A percentile compares a stretch with the other conserved stretches of the same genome.
Evolutionary conservation across 495 filamentous ascomycete genomes (phyloP).

Genomic region (Penicillium macrosclerotiorum): DNA sequence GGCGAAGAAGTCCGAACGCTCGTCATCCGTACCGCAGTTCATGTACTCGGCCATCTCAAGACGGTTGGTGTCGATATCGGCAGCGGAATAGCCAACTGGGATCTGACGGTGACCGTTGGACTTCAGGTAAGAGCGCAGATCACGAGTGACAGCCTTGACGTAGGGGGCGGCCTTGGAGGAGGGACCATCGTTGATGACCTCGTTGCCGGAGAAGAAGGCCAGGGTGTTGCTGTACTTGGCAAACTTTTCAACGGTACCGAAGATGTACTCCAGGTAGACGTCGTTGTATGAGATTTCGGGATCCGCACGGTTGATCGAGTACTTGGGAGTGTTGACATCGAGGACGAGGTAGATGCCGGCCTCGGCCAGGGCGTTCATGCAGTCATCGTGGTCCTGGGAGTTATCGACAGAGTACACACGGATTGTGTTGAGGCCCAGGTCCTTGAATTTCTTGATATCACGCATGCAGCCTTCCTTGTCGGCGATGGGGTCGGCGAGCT

Average conservation of each 20-base stretch:
- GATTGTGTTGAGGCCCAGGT: conserved; percentile 85
- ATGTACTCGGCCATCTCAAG: conserved; percentile 88
- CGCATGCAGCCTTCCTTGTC: conserved; percentile 69
- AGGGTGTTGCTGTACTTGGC: conserved; percentile 84
- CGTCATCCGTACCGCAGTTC: conserved; percentile 87
- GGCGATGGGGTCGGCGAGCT: conserved; percentile 75
- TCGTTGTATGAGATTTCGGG: conserved; percentile 84
- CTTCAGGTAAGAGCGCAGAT: conserved; percentile 84
- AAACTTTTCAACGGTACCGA: conserved; percentile 89
- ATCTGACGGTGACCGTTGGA: conserved; percentile 71
- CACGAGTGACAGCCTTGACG: conserved; percentile 90
- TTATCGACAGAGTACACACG: conserved; percentile 95
- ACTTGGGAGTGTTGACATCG: conserved; percentile 75
- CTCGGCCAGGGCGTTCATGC: conserved; percentile 77
- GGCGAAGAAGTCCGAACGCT: conserved; percentile 90
- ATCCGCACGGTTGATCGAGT: conserved; percentile 78
- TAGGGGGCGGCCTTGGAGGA: conserved; percentile 77
- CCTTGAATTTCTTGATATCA: conserved; percentile 80
- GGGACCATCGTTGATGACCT: conserved; percentile 84
- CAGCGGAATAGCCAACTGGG: conserved; percentile 90
- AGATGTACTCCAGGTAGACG: conserved; percentile 87
- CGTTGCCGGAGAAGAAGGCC: conserved; percentile 95
- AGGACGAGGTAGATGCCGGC: conserved; percentile 91
- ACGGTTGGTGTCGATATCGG: conserved; percentile 79
- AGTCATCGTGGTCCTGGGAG: conserved; percentile 74